Percentiles rank a stretch among this genome's conserved stretches.
phyloP scores from a whole-genome alignment of 2,329 filamentous ascomycete species.

The Falciphora oryzae region DNA sequence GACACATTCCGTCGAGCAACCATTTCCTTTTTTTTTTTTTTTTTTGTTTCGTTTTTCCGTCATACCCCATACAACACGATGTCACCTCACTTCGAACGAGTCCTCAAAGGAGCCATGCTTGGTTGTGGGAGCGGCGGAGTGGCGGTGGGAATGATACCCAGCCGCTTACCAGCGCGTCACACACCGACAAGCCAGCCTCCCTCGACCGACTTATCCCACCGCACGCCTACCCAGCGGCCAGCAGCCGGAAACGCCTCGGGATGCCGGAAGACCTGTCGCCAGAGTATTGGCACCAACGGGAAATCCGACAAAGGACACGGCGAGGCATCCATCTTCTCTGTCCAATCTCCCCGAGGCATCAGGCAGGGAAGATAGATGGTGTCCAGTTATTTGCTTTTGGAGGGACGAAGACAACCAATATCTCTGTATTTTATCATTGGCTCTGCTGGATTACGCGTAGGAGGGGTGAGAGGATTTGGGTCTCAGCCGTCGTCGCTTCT shows the following conservation, averaged over 20 bases:
- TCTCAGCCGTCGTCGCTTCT: background rate
- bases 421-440: constrained; percentile 5
- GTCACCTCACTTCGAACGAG: background rate
- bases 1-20: constrained; percentile 7
- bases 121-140: background rate
- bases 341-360: too few relatives aligned
- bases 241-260: background rate
- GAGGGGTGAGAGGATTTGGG: background rate
- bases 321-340: too few relatives aligned
- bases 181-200: background rate
- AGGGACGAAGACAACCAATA: background rate
- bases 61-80: background rate
- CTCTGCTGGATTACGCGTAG: constrained; percentile 1
- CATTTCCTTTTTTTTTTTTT: constrained; percentile 7
- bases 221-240: background rate
- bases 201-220: background rate
- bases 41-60: constrained; percentile 1
- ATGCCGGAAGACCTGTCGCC: background rate
- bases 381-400: background rate
- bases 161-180: background rate
- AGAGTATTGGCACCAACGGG: background rate
- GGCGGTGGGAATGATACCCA: background rate
- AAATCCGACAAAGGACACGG: too few relatives aligned
- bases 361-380: background rate
- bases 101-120: background rate